phyloP scores from a whole-genome alignment of 257 asterid genomes.

The Solanum paucissectum region DNA sequence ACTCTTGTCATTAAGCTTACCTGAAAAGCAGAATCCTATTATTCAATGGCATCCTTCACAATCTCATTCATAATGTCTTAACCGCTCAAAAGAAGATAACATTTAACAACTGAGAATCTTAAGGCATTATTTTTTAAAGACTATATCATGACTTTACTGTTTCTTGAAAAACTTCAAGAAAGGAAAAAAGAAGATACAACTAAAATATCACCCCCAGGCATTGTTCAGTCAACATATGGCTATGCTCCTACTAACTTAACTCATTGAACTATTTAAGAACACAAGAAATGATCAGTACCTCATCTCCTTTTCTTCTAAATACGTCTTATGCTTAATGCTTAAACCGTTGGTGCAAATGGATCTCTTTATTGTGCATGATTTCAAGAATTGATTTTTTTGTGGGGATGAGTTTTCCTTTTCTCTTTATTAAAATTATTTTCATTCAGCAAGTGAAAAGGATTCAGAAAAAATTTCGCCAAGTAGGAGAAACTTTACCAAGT shows the following conservation, averaged over 20 bases:
- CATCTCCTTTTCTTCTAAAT: not conserved
- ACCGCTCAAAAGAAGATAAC: not conserved
- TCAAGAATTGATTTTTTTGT: not conserved
- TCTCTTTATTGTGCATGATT: not conserved
- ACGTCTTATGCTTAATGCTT: not conserved
- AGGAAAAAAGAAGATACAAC: not conserved
- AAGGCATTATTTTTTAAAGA: not conserved
- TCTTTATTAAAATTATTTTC: not conserved
- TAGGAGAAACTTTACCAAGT: not conserved
- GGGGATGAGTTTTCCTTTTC: not conserved
- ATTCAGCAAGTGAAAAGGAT: too few relatives aligned
- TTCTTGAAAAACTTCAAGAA: not conserved
- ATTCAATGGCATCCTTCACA: too few relatives aligned
- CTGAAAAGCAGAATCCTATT: constrained; percentile 17
- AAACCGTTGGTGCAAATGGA: not conserved
- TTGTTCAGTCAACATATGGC: not conserved
- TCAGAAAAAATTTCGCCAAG: too few relatives aligned
- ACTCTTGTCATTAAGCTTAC: constrained; percentile 12
- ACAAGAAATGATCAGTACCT: not conserved
- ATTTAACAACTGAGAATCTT: not conserved
- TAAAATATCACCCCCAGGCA: not conserved
- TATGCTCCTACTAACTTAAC: not conserved
- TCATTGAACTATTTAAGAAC: not conserved
- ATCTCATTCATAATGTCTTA: not conserved
- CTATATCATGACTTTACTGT: not conserved